Evolutionary conservation across 306 rosid genomes (phyloP), one percentile per base, ranked within the genome.

Genomic region (Luffa aegyptiaca): DNA sequence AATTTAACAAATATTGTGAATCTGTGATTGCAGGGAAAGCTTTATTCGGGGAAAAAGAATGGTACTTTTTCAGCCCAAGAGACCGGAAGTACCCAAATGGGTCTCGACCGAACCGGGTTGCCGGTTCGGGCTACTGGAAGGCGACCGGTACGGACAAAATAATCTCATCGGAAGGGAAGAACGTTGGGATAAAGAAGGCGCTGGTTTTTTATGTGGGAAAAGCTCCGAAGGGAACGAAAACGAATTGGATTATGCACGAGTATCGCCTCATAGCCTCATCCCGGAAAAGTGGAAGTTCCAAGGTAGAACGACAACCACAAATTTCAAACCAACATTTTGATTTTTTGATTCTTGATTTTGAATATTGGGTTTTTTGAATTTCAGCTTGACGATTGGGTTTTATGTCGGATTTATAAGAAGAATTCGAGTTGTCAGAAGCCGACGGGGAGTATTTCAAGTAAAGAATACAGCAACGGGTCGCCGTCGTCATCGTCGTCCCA

Each of bases 211-310:
- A 94, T 55, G 26, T 94, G 31, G 98, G 98, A 0, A 94, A 94
- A 89, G 98, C 98, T 45, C 98, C 98, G 2, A 94, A 94, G 35
- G 98, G 98, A 2, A 90, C 90, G 45, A 94, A 94, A 82, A 94
- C 98, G 8, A 94, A 92, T 75, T 94, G 98, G 98, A 94, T 94
- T 61, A 94, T 94, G 98, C 98, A 94, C 56, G 98, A 94, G 82
- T 94, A 92, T 82, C 98, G 98, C 79, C 93, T 94, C 18, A 20
- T 91, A 2, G 88, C 88, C 2, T 75, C 88, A n/a, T 74, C 97
- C 0, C 64, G 97, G 1, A 94, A 89, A 65, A 84, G 61, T 61
- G 95, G 97, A 36, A 90, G 93, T 86, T 8, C 97, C 26, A 94
- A 70, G 89, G 98, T 92, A 89, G 89, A 93, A 75, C 44, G 31